A percentile compares a stretch with the other conserved stretches of the same genome.
phyloP scores from a whole-genome alignment of 2,329 filamentous ascomycete species.

The Didymella pinodella region DNA sequence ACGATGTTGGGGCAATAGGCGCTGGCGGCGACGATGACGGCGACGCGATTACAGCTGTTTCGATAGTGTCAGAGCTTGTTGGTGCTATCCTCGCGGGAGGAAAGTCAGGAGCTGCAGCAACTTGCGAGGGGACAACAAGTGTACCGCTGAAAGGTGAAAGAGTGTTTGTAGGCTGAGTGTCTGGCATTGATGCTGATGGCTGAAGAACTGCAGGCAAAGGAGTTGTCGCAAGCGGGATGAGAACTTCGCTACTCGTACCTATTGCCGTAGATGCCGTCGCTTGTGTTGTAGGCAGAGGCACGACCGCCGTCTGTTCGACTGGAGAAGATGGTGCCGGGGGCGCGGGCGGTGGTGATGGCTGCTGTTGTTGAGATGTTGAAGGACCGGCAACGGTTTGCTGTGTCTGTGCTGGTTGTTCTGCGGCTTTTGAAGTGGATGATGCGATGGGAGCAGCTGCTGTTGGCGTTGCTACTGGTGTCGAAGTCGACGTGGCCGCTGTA shows the following conservation, averaged over 20 bases:
- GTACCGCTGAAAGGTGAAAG: conserved; percentile 20
- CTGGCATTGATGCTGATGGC: conserved; percentile 31
- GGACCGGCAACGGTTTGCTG: conserved; percentile 30
- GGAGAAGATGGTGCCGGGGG: conserved; percentile 28
- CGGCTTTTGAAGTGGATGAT: conserved; percentile 30
- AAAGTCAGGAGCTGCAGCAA: conserved; percentile 14
- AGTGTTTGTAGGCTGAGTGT: conserved; percentile 9
- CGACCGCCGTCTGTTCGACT: conserved; percentile 24
- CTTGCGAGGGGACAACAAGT: conserved; percentile 22
- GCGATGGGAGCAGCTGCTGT: conserved; percentile 32
- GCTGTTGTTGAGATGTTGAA: conserved; percentile 25
- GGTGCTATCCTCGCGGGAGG: conserved; percentile 28
- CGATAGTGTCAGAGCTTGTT: conserved; percentile 44
- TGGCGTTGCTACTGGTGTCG: conserved; percentile 25
- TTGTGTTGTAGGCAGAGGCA: conserved; percentile 33
- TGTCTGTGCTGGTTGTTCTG: conserved; percentile 33
- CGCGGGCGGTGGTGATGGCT: conserved; percentile 25
- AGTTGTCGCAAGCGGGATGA: conserved; percentile 35
- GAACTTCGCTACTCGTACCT: conserved; percentile 47
- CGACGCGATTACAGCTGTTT: conserved; percentile 30
- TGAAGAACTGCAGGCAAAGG: conserved; percentile 32
- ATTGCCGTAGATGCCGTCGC: conserved; percentile 40
- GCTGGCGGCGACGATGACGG: conserved; percentile 1
- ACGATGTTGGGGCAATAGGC: background rate
- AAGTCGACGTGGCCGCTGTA: conserved; percentile 38